Evolutionary conservation across 139 green algal species (phyloP).

Genomic region (Coccomyxa sp.): DNA sequence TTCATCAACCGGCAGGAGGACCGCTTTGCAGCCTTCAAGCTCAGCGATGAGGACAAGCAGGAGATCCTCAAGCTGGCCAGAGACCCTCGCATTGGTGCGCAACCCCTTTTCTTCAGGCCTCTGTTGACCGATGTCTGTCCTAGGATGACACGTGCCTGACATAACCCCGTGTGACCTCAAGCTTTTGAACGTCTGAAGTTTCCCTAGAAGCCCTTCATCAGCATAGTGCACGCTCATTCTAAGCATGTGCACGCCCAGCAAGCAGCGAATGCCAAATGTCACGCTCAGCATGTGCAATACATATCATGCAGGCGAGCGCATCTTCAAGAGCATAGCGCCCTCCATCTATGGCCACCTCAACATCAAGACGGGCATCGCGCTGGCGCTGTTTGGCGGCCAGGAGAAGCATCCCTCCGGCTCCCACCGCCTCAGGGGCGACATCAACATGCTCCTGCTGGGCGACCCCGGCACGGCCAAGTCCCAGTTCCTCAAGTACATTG

Average conservation of each 20-base stretch:
- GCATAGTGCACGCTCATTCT: too few relatives aligned
- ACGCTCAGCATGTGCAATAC: too few relatives aligned
- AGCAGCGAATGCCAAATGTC: too few relatives aligned
- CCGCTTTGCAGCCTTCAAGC: constrained; percentile 56
- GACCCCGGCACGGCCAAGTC: constrained; percentile 94
- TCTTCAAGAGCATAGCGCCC: constrained; percentile 94
- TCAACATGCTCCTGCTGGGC: constrained; percentile 98
- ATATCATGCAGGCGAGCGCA: constrained; percentile 62
- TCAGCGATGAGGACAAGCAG: constrained; percentile 91
- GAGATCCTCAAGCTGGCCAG: constrained; percentile 71
- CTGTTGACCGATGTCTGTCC: too few relatives aligned
- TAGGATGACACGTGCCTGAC: too few relatives aligned
- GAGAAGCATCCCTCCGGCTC: constrained; percentile 65
- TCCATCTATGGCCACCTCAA: constrained; percentile 97
- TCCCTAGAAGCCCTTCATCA: too few relatives aligned
- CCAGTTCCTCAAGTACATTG: constrained; percentile 98
- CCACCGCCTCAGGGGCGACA: constrained; percentile 88
- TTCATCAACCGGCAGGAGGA: constrained; percentile 73
- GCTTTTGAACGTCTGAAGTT: too few relatives aligned
- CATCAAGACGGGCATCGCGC: constrained; percentile 94
- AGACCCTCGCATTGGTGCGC: constrained; percentile 75
- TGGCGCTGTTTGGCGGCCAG: constrained; percentile 93
- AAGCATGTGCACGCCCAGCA: too few relatives aligned
- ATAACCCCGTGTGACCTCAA: too few relatives aligned
- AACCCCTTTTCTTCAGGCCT: background rate